These are phyloP conservation scores for Dalechampia spathulata DNA, from an alignment of 441 rosid species.

Conservation along the genomic window DNA sequence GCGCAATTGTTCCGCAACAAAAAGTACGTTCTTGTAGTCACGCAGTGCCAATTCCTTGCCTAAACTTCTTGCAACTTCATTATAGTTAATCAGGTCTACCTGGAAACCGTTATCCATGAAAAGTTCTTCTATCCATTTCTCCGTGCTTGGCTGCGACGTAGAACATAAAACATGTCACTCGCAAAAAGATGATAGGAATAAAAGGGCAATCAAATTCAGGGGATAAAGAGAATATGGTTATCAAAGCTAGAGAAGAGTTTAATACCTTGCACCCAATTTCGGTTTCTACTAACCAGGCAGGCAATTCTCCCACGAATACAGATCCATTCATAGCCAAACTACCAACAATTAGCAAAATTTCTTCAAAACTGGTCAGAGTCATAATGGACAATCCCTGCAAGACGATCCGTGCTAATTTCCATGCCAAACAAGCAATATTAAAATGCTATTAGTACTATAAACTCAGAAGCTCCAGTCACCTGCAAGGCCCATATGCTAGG, in stretches of 20 bases:
- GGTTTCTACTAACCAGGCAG: conserved; percentile 53
- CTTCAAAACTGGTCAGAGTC: conserved; percentile 68
- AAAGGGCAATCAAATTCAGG: too few relatives aligned
- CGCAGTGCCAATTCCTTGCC: conserved; percentile 43
- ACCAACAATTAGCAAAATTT: conserved; percentile 47
- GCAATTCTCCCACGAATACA: conserved; percentile 69
- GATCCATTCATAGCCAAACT: conserved; percentile 64
- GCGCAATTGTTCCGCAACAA: conserved; percentile 67
- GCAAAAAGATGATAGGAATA: background rate
- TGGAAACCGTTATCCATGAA: conserved; percentile 69
- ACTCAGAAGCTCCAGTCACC: conserved; percentile 31
- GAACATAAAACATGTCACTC: conserved; percentile 6
- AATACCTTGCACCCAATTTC: conserved; percentile 48
- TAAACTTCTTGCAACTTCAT: conserved; percentile 49
- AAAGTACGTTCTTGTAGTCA: conserved; percentile 41
- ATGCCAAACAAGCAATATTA: conserved; percentile 1
- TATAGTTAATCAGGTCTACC: conserved; percentile 40
- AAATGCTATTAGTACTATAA: background rate
- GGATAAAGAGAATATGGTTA: background rate
- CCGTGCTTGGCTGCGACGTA: conserved; percentile 37
- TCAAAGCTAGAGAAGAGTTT: background rate
- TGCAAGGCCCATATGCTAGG: conserved; percentile 87
- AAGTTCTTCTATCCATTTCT: conserved; percentile 53
- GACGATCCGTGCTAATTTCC: conserved; percentile 1
- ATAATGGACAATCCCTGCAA: conserved; percentile 57